phyloP scores from a whole-genome alignment of 1,284 basidiomycete genomes.

The Chalciporus sp. region DNA sequence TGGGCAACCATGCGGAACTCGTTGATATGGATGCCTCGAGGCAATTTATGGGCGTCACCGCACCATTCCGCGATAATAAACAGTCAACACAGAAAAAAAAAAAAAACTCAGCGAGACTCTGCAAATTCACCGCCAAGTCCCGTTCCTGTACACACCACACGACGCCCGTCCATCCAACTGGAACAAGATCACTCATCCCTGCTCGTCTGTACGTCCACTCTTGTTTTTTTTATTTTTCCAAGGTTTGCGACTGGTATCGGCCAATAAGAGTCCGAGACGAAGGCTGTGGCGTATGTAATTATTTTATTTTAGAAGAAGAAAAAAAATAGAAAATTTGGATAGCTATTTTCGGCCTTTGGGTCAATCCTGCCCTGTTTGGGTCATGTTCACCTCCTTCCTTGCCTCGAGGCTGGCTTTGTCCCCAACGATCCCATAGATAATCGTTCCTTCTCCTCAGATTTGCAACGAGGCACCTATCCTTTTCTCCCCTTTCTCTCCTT shows the following conservation, averaged over 20 bases:
- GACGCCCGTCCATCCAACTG: no score
- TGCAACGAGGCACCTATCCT: conserved; percentile 9
- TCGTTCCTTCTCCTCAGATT: conserved; percentile 1
- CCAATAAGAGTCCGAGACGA: conserved; percentile 9
- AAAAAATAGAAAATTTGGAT: not conserved
- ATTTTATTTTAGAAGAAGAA: no score
- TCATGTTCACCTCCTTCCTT: not conserved
- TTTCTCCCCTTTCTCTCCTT: conserved; percentile 5
- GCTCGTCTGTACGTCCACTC: no score
- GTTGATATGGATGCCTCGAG: conserved; percentile 15
- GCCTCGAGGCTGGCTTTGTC: conserved; percentile 24
- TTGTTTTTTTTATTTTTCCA: no score
- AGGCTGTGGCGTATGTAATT: conserved; percentile 1
- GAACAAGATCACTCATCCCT: no score
- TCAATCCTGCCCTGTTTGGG: not conserved
- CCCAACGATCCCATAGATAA: conserved; percentile 7
- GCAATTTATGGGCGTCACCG: conserved; percentile 16
- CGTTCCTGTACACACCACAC: no score
- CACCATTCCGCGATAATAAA: not conserved
- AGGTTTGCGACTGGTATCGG: not conserved
- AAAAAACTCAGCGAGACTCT: no score
- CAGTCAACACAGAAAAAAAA: no score
- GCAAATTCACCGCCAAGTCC: no score
- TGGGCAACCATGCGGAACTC: conserved; percentile 7
- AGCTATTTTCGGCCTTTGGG: not conserved